These are phyloP conservation scores for Bocquillonia castaneifolia DNA, from an alignment of 441 rosid genomes.

Conservation along the genomic window DNA sequence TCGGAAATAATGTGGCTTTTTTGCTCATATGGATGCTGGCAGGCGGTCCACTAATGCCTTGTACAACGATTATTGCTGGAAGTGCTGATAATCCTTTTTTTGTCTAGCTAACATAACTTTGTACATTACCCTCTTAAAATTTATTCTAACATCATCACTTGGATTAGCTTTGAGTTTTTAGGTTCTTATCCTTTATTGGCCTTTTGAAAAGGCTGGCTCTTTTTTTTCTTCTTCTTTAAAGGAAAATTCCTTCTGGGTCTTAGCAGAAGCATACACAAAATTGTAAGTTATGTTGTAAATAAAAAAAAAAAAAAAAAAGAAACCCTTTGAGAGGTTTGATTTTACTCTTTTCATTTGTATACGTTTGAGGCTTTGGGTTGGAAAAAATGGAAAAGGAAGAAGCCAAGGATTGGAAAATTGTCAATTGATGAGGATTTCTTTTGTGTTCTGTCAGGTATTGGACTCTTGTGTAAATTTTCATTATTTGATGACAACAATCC, in stretches of 20 bases:
- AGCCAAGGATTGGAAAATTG: neutral
- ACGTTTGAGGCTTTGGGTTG: constrained; percentile 2
- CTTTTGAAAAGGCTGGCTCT: neutral
- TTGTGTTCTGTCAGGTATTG: neutral
- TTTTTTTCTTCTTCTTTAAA: no score
- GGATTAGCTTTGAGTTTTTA: neutral
- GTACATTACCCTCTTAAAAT: constrained; percentile 12
- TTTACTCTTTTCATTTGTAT: neutral
- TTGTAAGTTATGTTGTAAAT: constrained; percentile 7
- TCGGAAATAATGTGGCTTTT: constrained; percentile 2
- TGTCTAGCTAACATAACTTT: constrained; percentile 26
- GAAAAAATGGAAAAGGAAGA: constrained; percentile 10
- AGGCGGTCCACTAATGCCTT: constrained; percentile 14
- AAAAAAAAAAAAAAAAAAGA: no score
- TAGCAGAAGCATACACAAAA: no score
- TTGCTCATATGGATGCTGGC: neutral
- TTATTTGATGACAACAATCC: neutral
- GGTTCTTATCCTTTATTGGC: neutral
- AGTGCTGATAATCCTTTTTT: constrained; percentile 14
- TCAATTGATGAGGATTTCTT: neutral
- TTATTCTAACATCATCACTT: constrained; percentile 17
- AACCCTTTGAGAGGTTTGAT: neutral
- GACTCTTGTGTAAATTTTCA: constrained; percentile 6
- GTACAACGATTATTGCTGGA: neutral
- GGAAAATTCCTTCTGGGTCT: neutral